Percentiles rank a stretch among this genome's conserved stretches.
Evolutionary conservation across 2,329 filamentous ascomycete genomes (phyloP).

Genomic region (Coniella lustricola): DNA sequence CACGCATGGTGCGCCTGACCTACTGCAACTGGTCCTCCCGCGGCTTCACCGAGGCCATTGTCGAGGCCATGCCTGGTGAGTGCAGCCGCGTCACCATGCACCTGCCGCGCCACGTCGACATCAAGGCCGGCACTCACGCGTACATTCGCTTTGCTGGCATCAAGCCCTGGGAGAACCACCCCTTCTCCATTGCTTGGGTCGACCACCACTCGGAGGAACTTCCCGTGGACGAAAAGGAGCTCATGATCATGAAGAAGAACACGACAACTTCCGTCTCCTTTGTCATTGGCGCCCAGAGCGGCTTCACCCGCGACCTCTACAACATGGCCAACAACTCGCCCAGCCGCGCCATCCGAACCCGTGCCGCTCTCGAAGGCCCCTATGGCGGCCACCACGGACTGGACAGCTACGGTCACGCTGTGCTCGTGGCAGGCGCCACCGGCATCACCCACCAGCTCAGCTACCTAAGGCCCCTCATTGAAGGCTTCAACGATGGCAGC

Average conservation of each 20-base stretch:
- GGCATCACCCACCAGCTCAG: slow-evolving; percentile 94
- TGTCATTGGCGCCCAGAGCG: slow-evolving; percentile 79
- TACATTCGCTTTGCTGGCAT: slow-evolving; percentile 65
- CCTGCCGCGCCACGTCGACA: slow-evolving; percentile 57
- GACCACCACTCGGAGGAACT: slow-evolving; percentile 42
- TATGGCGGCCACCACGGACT: slow-evolving; percentile 80
- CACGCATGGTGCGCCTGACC: slow-evolving; percentile 55
- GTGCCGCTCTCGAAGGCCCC: slow-evolving; percentile 79
- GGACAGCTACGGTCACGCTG: slow-evolving; percentile 83
- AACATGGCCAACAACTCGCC: slow-evolving; percentile 53
- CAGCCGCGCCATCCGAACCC: slow-evolving; percentile 51
- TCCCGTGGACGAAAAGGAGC: slow-evolving; percentile 35
- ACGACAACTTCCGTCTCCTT: slow-evolving; percentile 61
- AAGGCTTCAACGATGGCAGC: slow-evolving; percentile 61
- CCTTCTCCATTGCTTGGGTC: slow-evolving; percentile 73
- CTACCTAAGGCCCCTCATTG: slow-evolving; percentile 71
- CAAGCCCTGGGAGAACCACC: slow-evolving; percentile 65
- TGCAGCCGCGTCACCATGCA: slow-evolving; percentile 63
- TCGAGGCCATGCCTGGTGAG: slow-evolving; percentile 64
- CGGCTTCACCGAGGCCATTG: slow-evolving; percentile 55
- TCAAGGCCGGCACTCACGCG: slow-evolving; percentile 65
- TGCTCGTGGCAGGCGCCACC: slow-evolving; percentile 87
- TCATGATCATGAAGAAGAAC: slow-evolving; percentile 22
- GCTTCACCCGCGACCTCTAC: slow-evolving; percentile 79
- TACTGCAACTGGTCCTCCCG: slow-evolving; percentile 58